phyloP scores from a whole-genome alignment of 148 eudicot species.

The Spergularia bocconei region DNA sequence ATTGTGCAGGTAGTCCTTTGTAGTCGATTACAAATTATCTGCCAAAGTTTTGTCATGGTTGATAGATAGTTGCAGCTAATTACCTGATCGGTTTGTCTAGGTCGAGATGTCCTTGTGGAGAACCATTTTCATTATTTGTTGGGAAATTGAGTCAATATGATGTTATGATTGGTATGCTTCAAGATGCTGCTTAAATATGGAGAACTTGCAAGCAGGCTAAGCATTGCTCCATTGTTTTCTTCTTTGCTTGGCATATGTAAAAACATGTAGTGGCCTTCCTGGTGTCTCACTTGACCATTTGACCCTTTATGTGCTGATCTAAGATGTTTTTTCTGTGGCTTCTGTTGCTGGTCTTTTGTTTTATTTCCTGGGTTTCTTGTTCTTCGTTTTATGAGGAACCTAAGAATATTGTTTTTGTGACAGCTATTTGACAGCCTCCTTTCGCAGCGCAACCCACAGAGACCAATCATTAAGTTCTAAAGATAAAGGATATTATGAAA shows the following conservation, averaged over 20 bases:
- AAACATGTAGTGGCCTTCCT: not conserved
- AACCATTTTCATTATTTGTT: not conserved
- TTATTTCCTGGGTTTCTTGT: not conserved
- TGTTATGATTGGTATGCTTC: not conserved
- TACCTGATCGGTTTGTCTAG: not conserved
- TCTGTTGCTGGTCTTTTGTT: too few relatives aligned
- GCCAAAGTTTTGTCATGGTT: constrained; percentile 1
- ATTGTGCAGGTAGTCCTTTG: constrained; percentile 63
- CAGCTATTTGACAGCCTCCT: constrained; percentile 84
- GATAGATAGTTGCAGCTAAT: not conserved
- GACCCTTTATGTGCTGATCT: not conserved
- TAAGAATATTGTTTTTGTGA: constrained; percentile 31
- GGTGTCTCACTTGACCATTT: not conserved
- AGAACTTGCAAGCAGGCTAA: constrained; percentile 1
- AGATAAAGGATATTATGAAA: constrained; percentile 31
- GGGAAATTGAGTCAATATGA: not conserved
- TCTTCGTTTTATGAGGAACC: constrained; percentile 17
- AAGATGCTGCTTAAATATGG: not conserved
- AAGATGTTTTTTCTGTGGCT: not conserved
- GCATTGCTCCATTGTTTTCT: not conserved
- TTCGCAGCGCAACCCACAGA: constrained; percentile 59
- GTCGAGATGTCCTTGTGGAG: not conserved
- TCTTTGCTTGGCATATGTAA: not conserved
- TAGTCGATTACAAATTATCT: constrained; percentile 1
- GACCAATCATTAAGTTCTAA: constrained; percentile 45